phyloP scores from a whole-genome alignment of 352 stramenopile genomes.

The Globisporangium emineosum region DNA sequence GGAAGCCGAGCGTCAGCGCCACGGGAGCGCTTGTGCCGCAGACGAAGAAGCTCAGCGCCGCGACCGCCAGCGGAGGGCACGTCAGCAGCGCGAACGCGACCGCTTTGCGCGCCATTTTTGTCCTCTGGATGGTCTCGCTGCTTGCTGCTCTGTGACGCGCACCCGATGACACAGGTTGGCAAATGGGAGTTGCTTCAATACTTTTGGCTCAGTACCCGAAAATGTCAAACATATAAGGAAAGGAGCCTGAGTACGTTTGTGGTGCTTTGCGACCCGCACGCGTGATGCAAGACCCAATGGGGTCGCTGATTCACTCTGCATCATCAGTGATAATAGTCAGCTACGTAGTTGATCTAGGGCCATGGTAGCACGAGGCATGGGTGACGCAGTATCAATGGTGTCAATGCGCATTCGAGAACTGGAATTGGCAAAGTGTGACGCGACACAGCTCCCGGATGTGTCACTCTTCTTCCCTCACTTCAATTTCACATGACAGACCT shows the following conservation, averaged over 20 bases:
- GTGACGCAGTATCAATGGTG: no score
- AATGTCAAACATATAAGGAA: background rate
- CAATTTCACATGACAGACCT: background rate
- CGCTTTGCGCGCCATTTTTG: conserved; percentile 32
- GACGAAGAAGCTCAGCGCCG: conserved; percentile 26
- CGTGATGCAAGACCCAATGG: background rate
- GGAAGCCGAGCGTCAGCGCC: conserved; percentile 29
- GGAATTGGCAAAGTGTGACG: no score
- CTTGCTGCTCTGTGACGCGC: background rate
- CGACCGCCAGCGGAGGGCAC: conserved; percentile 35
- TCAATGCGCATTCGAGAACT: no score
- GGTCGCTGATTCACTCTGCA: no score
- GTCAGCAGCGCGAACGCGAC: conserved; percentile 50
- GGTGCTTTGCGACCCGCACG: background rate
- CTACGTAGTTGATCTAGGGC: no score
- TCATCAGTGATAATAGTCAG: no score
- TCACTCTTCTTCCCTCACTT: background rate
- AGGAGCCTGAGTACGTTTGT: background rate
- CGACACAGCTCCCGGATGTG: background rate
- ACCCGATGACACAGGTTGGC: background rate
- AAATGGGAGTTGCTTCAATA: conserved; percentile 6
- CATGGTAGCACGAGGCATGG: no score
- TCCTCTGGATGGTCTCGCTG: no score
- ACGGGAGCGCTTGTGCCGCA: conserved; percentile 20
- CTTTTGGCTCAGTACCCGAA: background rate